These are phyloP conservation scores for Saccharomyces hybrid DNA, from an alignment of 1,139 yeast genomes.

Conservation along the genomic window DNA sequence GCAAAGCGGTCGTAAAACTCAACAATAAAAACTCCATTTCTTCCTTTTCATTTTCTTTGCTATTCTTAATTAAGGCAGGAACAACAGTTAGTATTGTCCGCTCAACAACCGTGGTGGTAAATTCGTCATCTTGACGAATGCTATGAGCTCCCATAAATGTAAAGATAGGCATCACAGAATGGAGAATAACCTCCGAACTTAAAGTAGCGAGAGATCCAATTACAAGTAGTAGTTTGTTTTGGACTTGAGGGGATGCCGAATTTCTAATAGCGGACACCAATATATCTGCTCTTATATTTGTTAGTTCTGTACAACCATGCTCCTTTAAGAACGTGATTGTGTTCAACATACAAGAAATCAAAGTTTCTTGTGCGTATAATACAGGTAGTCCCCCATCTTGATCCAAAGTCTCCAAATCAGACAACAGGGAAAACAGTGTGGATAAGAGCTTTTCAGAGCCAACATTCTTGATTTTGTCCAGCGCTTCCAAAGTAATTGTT, in stretches of 20 bases:
- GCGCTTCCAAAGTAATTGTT: conserved; percentile 70
- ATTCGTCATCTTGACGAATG: conserved; percentile 92
- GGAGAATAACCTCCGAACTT: conserved; percentile 86
- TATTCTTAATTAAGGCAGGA: conserved; percentile 74
- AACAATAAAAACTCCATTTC: conserved; percentile 80
- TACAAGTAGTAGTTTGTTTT: conserved; percentile 75
- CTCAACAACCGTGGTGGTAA: conserved; percentile 85
- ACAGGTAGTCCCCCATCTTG: conserved; percentile 89
- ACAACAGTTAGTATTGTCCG: conserved; percentile 85
- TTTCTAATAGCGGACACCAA: conserved; percentile 85
- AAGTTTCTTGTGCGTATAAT: conserved; percentile 80
- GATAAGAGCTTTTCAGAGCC: conserved; percentile 47
- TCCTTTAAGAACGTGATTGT: conserved; percentile 50
- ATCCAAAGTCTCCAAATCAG: conserved; percentile 83
- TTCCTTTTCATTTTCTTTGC: conserved; percentile 43
- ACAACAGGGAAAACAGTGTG: conserved; percentile 60
- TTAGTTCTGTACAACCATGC: conserved; percentile 46
- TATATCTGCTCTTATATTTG: conserved; percentile 76
- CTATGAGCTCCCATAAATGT: conserved; percentile 99
- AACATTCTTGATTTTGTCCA: conserved; percentile 44
- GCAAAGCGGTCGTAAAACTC: conserved; percentile 87
- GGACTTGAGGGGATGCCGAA: conserved; percentile 89
- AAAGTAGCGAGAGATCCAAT: conserved; percentile 81
- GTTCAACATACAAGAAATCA: conserved; percentile 79
- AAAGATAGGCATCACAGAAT: conserved; percentile 98